Conservation (phyloP, 140 eudicot genomes). For the Stevia rebaudiana region DNA sequence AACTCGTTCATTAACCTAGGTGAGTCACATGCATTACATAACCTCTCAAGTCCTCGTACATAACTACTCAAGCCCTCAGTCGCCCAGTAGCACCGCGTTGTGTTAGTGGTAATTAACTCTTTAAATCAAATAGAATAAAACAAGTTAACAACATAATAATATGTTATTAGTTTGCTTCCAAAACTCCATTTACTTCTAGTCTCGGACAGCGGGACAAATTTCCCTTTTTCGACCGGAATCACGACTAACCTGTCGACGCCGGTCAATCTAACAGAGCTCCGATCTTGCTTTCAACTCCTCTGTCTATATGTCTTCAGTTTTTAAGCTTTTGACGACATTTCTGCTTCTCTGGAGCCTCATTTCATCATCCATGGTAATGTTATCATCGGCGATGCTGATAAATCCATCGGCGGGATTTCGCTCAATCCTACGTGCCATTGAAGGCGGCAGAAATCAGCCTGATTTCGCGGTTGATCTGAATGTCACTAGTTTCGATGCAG, state of each 20-base stretch:
- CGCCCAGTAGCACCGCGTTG: too few species aligned
- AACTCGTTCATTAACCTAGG: too few species aligned
- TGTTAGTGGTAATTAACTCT: too few species aligned
- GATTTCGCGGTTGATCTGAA: conserved; percentile 68
- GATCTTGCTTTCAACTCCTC: background rate
- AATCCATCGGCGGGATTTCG: conserved; percentile 49
- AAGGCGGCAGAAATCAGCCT: conserved; percentile 11
- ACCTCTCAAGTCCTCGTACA: too few species aligned
- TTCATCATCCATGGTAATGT: conserved; percentile 20
- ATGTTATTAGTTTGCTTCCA: background rate
- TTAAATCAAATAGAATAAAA: too few species aligned
- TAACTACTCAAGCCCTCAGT: too few species aligned
- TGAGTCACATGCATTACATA: too few species aligned
- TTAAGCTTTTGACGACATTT: conserved; percentile 7
- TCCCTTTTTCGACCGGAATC: conserved; percentile 21
- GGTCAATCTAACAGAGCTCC: conserved; percentile 19
- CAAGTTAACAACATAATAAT: too few species aligned
- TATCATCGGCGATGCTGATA: conserved; percentile 13
- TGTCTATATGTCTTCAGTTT: conserved; percentile 23
- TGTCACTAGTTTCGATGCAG: conserved; percentile 63
- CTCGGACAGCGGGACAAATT: too few species aligned
- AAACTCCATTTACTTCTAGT: conserved; percentile 2
- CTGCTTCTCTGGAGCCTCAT: conserved; percentile 22
- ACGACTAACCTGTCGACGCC: conserved; percentile 17
- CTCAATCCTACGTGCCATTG: conserved; percentile 52